Evolutionary conservation across 2,329 filamentous ascomycete species (phyloP).

Genomic region (Fusarium pseudoanthophilum): DNA sequence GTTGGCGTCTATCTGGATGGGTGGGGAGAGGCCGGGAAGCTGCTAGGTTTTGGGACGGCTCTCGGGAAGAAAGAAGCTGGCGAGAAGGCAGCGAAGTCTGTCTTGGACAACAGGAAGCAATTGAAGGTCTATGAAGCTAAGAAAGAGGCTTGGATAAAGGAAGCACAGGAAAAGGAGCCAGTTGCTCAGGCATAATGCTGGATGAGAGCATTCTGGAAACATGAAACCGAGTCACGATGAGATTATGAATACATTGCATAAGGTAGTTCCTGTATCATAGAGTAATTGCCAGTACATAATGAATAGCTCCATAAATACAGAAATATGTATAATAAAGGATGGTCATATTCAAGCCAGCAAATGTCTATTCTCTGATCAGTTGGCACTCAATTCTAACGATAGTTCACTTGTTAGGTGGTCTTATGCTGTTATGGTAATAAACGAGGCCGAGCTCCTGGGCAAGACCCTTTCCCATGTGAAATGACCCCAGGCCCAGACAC

Average conservation of each 20-base stretch:
- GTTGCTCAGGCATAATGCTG: neutral
- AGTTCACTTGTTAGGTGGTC: too few species aligned
- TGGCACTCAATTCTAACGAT: neutral
- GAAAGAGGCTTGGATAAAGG: conserved; percentile 57
- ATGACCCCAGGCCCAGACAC: neutral
- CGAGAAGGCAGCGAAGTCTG: conserved; percentile 70
- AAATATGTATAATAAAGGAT: neutral
- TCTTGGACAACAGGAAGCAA: conserved; percentile 73
- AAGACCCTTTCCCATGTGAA: conserved; percentile 1
- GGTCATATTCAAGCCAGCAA: neutral
- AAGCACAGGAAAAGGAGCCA: conserved; percentile 29
- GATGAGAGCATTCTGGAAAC: neutral
- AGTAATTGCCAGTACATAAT: neutral
- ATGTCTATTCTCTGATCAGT: neutral
- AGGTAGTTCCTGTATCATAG: neutral
- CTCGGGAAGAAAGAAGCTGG: conserved; percentile 77
- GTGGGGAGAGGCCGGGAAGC: conserved; percentile 72
- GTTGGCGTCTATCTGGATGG: conserved; percentile 74
- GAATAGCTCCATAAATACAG: neutral
- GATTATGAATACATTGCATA: neutral
- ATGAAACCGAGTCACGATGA: neutral
- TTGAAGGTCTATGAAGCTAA: conserved; percentile 62
- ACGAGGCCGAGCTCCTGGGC: neutral
- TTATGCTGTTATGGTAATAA: neutral
- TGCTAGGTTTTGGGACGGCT: conserved; percentile 72